Percentiles rank a stretch among this genome's conserved stretches.
phyloP scores from a whole-genome alignment of 371 early-diverging fungal species.

The Mortierella sp. region DNA sequence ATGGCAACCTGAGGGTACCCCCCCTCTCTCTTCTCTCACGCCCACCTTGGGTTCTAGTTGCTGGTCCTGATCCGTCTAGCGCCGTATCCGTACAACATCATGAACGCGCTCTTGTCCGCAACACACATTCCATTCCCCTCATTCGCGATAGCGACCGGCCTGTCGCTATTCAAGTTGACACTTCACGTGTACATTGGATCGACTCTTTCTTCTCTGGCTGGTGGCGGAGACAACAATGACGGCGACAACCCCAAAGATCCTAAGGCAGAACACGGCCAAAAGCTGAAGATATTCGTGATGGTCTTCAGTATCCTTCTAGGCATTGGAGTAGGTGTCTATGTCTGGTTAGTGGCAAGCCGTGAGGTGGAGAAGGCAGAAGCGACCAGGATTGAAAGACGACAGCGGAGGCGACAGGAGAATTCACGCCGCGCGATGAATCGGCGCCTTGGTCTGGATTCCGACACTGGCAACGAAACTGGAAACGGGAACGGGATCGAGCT shows the following conservation, averaged over 20 bases:
- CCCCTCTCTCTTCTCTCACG: neutral
- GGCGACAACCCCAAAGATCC: conserved; percentile 31
- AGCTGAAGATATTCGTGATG: conserved; percentile 53
- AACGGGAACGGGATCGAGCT: conserved; percentile 10
- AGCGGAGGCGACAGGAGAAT: conserved; percentile 14
- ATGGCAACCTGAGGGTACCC: too few species aligned
- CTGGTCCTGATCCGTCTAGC: conserved; percentile 76
- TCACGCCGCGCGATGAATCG: neutral
- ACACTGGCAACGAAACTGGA: too few species aligned
- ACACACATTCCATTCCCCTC: conserved; percentile 68
- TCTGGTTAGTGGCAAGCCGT: conserved; percentile 64
- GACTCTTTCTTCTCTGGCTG: conserved; percentile 67
- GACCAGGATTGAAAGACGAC: conserved; percentile 24
- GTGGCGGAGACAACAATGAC: conserved; percentile 55
- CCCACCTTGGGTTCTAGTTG: conserved; percentile 56
- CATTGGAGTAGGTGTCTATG: conserved; percentile 66
- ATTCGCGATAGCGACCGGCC: conserved; percentile 70
- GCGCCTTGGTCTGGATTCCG: neutral
- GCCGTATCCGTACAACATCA: conserved; percentile 82
- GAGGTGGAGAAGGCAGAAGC: conserved; percentile 60
- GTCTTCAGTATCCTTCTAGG: conserved; percentile 60
- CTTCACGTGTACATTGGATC: conserved; percentile 83
- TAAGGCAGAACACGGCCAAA: conserved; percentile 14
- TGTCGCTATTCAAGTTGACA: conserved; percentile 71
- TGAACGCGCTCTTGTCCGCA: conserved; percentile 74